Evolutionary conservation across 2,329 filamentous ascomycete species (phyloP), one percentile per base, ranked within the genome.

Genomic region (Blastomyces silverae): DNA sequence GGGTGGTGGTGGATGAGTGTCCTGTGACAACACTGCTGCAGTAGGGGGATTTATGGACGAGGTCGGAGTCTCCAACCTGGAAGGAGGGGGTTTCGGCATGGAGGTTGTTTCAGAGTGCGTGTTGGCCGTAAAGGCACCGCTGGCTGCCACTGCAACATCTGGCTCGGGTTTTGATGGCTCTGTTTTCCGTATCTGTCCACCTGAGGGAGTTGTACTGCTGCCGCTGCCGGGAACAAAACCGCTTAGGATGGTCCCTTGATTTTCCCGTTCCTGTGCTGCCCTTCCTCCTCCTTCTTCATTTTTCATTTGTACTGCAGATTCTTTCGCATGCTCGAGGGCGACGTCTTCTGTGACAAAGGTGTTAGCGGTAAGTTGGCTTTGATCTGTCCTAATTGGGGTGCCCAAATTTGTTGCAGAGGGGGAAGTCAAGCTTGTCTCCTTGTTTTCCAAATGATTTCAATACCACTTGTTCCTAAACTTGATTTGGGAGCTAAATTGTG

Each of bases 301-400:
- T 20, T 50, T 22, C n/a, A 8, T 22, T 50, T 31, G 52, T 13
- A 2, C 52, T 28, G 52, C 25, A 31, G 28, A 28, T 42, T 46
- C 50, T 44, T 25, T 15, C 22, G 60, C 39, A 50, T 63, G 53
- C 20, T 66, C 13, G 28, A 67, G 22, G 52, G 39, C 53, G 22
- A 46, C 13, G 34, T 37, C 57, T 60, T 52, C 60, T 62, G 46
- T n/a, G 60, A 37, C 10, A 28, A 25, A 53, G 34, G 46, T 25
- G 34, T 44, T 39, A 39, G 7, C n/a, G 17, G 28, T 37, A 62
- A 8, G 31, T 37, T 22, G 44, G 3, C 28, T 7, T 37, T 34
- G 15, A 34, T 64, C 7, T 20, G 71, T 66, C 52, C 28, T 44
- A 68, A 66, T 67, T 73, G 69, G 37, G 71, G 69, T 61, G 74